Conservation (phyloP, 805 yeast genomes). For the Metschnikowia koreensis region DNA sequence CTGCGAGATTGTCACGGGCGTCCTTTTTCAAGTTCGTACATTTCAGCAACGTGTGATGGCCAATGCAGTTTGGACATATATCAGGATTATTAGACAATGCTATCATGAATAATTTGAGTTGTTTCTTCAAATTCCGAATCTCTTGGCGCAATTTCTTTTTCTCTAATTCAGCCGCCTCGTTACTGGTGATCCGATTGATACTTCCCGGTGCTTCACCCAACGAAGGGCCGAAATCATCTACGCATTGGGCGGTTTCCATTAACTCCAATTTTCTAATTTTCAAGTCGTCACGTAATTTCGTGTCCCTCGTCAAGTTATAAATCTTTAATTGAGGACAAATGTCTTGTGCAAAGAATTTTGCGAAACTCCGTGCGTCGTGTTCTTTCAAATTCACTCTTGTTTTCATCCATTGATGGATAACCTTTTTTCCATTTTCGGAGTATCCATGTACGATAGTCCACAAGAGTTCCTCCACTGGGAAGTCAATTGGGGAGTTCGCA, state of each 20-base stretch:
- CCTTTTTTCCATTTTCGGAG: neutral
- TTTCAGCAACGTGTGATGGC: neutral
- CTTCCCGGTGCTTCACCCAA: neutral
- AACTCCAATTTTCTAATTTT: too few species aligned
- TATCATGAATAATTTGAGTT: neutral
- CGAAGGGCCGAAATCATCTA: neutral
- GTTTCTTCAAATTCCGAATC: neutral
- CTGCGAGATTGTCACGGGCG: neutral
- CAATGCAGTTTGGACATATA: conserved; percentile 1
- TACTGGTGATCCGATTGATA: neutral
- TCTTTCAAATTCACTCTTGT: neutral
- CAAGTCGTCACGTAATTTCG: too few species aligned
- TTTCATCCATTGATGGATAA: neutral
- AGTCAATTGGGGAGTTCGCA: too few species aligned
- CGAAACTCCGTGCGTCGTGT: neutral
- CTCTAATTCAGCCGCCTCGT: neutral
- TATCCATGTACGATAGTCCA: neutral
- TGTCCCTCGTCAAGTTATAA: too few species aligned
- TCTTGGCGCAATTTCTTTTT: neutral
- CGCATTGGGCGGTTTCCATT: too few species aligned
- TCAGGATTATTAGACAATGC: neutral
- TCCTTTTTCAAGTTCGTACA: neutral
- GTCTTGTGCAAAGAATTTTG: too few species aligned
- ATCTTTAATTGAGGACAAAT: too few species aligned
- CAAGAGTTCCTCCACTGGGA: neutral